These are phyloP conservation scores for Cymbidium sinense DNA, from an alignment of 106 monocot genomes.

Conservation along the genomic window DNA sequence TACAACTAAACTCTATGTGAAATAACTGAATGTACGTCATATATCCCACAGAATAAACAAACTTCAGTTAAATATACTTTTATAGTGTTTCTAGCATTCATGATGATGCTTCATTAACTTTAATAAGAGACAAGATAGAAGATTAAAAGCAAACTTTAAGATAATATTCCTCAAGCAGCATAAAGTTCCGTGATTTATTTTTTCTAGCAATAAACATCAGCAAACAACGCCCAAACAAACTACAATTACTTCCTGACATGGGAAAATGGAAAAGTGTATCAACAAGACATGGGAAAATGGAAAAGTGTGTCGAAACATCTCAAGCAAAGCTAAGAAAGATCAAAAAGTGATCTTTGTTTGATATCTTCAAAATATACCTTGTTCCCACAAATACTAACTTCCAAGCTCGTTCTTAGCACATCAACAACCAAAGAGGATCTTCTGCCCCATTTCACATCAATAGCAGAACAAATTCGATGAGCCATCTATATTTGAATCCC, in stretches of 20 bases:
- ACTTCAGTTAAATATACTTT: background rate
- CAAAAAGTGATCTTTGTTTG: background rate
- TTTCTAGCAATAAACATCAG: background rate
- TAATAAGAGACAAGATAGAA: background rate
- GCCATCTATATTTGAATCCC: conserved; percentile 35
- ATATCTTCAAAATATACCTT: conserved; percentile 40
- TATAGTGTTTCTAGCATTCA: background rate
- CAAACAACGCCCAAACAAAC: background rate
- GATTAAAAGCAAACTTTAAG: background rate
- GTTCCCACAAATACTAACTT: conserved; percentile 29
- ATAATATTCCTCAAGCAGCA: background rate
- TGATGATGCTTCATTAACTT: background rate
- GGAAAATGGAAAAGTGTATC: background rate
- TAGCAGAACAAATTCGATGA: conserved; percentile 39
- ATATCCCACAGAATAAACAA: background rate
- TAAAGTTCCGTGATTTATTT: background rate
- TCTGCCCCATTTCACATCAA: conserved; percentile 30
- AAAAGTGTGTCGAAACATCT: background rate
- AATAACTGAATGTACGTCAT: too few relatives aligned
- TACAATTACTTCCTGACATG: background rate
- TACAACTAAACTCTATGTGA: background rate
- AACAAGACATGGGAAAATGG: background rate
- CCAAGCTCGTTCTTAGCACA: conserved; percentile 30
- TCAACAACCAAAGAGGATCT: conserved; percentile 31
- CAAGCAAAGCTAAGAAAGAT: background rate